Evolutionary conservation across 2,329 filamentous ascomycete species (phyloP).

Genomic region (Cryphonectria japonica): DNA sequence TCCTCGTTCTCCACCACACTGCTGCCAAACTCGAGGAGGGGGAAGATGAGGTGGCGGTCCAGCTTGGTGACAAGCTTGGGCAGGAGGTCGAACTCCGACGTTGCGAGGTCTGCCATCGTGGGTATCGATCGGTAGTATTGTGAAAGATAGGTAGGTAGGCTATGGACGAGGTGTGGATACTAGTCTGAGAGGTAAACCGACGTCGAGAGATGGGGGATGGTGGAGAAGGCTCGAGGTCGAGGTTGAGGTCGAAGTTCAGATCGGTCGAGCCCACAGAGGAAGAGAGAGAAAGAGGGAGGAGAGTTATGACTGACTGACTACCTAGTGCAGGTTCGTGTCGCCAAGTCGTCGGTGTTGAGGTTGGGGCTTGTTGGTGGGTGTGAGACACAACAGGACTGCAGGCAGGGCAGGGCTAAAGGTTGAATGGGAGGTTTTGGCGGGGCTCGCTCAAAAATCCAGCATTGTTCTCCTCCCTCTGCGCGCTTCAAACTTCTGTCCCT

Average conservation of each 20-base stretch:
- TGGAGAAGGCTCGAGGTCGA: background rate
- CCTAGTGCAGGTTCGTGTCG: conserved; percentile 2
- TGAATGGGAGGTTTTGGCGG: conserved; percentile 25
- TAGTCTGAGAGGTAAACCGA: background rate
- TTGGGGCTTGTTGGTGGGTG: background rate
- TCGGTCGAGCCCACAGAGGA: background rate
- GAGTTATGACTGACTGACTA: conserved; percentile 8
- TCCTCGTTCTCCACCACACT: conserved; percentile 79
- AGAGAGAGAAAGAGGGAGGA: background rate
- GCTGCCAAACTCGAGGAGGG: conserved; percentile 88
- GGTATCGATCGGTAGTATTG: background rate
- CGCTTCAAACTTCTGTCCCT: conserved; percentile 15
- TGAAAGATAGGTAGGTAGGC: too few relatives aligned
- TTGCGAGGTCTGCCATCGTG: conserved; percentile 28
- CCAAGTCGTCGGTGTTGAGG: background rate
- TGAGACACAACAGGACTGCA: background rate
- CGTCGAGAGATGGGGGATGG: background rate
- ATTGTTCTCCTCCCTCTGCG: conserved; percentile 18
- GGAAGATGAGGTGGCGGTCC: conserved; percentile 95
- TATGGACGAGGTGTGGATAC: background rate
- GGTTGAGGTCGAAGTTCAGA: background rate
- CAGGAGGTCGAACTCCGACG: conserved; percentile 58
- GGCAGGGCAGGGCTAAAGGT: conserved; percentile 11
- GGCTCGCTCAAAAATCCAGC: conserved; percentile 28
- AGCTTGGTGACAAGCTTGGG: conserved; percentile 89